Evolutionary conservation across 2,329 filamentous ascomycete species (phyloP).

Genomic region (Cryphonectria parasitica): DNA sequence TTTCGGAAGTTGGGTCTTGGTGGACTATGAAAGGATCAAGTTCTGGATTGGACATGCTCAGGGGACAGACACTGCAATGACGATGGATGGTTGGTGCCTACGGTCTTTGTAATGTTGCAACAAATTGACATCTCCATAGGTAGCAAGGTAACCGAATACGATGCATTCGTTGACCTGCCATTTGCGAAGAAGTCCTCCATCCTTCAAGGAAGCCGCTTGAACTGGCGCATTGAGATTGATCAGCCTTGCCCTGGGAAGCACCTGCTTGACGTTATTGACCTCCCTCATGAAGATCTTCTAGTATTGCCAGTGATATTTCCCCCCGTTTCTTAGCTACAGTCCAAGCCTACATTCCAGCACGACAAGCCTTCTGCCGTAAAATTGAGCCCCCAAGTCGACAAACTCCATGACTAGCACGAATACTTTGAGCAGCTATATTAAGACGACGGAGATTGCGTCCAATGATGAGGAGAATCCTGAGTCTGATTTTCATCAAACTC

Average conservation of each 20-base stretch:
- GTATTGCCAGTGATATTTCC: no score
- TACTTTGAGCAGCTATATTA: no score
- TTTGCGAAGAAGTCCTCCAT: not conserved
- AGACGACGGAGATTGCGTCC: no score
- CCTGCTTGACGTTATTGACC: not conserved
- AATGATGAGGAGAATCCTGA: no score
- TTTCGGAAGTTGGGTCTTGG: not conserved
- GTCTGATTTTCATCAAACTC: no score
- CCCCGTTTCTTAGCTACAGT: no score
- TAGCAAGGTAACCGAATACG: conserved; percentile 4
- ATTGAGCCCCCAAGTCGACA: no score
- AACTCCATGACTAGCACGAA: no score
- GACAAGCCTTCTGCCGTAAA: no score
- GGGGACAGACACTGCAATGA: not conserved
- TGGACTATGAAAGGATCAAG: not conserved
- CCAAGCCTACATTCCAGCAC: no score
- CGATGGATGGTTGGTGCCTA: not conserved
- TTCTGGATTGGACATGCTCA: not conserved
- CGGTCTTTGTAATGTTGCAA: not conserved
- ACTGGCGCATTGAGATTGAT: not conserved
- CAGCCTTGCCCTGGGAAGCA: not conserved
- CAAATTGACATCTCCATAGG: not conserved
- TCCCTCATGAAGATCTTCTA: no score
- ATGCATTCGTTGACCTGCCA: conserved; percentile 1
- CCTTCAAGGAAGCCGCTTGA: not conserved